Evolutionary conservation across 495 filamentous ascomycete genomes (phyloP), one percentile per base, ranked within the genome.

Genomic region (Aspergillus sparsus): DNA sequence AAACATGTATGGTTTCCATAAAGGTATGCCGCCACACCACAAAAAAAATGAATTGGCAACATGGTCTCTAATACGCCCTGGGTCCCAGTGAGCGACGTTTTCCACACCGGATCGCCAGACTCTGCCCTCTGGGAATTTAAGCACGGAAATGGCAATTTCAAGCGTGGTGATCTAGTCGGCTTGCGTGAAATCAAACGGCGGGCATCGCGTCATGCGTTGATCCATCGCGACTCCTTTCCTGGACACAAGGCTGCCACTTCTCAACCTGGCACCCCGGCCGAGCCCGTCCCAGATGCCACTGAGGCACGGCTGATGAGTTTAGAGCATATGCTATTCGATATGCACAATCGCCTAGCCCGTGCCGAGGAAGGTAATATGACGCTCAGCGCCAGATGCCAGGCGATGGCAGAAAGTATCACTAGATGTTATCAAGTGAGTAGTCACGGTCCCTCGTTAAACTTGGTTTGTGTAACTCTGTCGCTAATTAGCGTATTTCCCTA

Each of bases 1-100:
- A 55, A 98, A 98, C 71, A 98, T 98, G 94, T 98, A 98, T 66
- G 94, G 94, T 2, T 98, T 98, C 78, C 94, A 98, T 75, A 98
- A 98, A 92, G 94, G 94, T 94, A 80, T 51, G 81, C 44, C 18
- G 53, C 47, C 21, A 27, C 21, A 27, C 21, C 34, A 21, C 6
- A 27, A 18, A 11, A n/a, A 36, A 35, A 41, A 36, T 36, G 44
- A 15, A 55, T 53, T 50, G n/a, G 13, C n/a, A 35, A 6, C n/a
- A 58, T 27, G 12, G 54, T 57, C 49, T 46, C 57, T 67, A 56
- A 66, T 56, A 33, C 34, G 56, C 44, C 55, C 58, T 33, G 27
- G 36, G 8, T 49, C 57, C 46, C 63, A 98, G 94, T 98, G 65
- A 97, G 94, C 82, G 94, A 98, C 73, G 95, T 98, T 21, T 98